A percentile compares a stretch with the other conserved stretches of the same genome.
Conservation (phyloP, 805 yeast genomes). For the Saccharomycopsis fodiens region DNA sequence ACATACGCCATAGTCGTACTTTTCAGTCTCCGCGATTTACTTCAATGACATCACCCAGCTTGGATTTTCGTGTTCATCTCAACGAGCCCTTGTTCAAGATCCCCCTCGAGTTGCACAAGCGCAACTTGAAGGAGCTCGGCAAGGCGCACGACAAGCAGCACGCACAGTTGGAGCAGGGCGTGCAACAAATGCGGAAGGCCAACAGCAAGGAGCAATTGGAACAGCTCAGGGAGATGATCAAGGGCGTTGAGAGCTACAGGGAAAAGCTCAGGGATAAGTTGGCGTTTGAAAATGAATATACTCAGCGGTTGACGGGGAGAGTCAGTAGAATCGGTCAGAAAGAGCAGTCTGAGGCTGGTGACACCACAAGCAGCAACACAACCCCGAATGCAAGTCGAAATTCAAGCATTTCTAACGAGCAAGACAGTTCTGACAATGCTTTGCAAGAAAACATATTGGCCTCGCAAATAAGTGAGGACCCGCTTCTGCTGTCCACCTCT, state of each 20-base stretch:
- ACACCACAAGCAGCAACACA: neutral
- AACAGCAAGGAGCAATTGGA: neutral
- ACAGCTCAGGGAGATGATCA: constrained; percentile 4
- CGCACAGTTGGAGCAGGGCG: neutral
- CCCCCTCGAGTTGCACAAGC: constrained; percentile 20
- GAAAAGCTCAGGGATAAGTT: constrained; percentile 13
- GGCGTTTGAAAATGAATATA: constrained; percentile 13
- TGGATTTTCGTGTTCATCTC: constrained; percentile 19
- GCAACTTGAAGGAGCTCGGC: constrained; percentile 18
- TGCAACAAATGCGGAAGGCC: neutral
- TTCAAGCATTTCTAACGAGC: too few relatives aligned
- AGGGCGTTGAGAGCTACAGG: constrained; percentile 8
- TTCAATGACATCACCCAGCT: neutral
- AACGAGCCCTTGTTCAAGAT: constrained; percentile 13
- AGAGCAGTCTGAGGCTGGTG: constrained; percentile 2
- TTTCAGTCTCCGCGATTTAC: too few relatives aligned
- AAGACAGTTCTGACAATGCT: too few relatives aligned
- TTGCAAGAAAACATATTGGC: constrained; percentile 3
- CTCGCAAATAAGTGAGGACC: neutral
- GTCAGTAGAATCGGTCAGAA: constrained; percentile 6
- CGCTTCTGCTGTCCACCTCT: neutral
- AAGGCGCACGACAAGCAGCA: constrained; percentile 17
- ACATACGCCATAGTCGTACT: neutral
- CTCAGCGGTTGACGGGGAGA: constrained; percentile 7
- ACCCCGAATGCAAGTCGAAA: too few relatives aligned